phyloP scores from a whole-genome alignment of 2,329 filamentous ascomycete genomes.

The Trichophyton equinum region DNA sequence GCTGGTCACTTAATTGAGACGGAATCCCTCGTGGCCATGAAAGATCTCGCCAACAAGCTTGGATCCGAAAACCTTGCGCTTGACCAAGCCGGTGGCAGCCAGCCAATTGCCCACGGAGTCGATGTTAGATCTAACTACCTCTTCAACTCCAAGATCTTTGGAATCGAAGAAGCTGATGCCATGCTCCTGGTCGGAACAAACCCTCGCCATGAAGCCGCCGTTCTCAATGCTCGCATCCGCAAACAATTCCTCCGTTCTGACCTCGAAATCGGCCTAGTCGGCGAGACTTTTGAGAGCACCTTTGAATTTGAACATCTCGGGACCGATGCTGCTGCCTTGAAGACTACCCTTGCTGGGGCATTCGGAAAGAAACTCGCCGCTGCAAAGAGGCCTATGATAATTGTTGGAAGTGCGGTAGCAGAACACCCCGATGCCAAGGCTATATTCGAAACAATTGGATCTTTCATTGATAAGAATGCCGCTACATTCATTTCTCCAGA shows the following conservation, averaged over 20 bases:
- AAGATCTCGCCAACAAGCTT: conserved; percentile 92
- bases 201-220: conserved; percentile 85
- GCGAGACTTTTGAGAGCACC: conserved; percentile 81
- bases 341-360: conserved; percentile 68
- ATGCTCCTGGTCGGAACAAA: conserved; percentile 93
- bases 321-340: conserved; percentile 62
- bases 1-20: conserved; percentile 84
- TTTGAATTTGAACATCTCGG: conserved; percentile 93
- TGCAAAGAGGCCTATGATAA: conserved; percentile 90
- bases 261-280: conserved; percentile 81
- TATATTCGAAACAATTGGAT: conserved; percentile 80
- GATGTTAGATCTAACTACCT: conserved; percentile 90
- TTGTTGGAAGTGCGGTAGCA: conserved; percentile 81
- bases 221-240: conserved; percentile 88
- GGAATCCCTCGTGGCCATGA: conserved; percentile 88
- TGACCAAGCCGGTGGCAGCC: conserved; percentile 72
- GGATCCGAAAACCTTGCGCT: conserved; percentile 91
- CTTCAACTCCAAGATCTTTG: conserved; percentile 91
- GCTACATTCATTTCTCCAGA: conserved; percentile 75
- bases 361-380: conserved; percentile 87
- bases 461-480: conserved; percentile 87
- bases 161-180: conserved; percentile 84
- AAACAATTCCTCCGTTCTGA: conserved; percentile 97
- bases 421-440: conserved; percentile 86
- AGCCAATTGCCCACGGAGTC: conserved; percentile 79